Base-by-base conservation (phyloP, 108 stramenopile genomes). In the Aurantiochytrium sp. region DNA sequence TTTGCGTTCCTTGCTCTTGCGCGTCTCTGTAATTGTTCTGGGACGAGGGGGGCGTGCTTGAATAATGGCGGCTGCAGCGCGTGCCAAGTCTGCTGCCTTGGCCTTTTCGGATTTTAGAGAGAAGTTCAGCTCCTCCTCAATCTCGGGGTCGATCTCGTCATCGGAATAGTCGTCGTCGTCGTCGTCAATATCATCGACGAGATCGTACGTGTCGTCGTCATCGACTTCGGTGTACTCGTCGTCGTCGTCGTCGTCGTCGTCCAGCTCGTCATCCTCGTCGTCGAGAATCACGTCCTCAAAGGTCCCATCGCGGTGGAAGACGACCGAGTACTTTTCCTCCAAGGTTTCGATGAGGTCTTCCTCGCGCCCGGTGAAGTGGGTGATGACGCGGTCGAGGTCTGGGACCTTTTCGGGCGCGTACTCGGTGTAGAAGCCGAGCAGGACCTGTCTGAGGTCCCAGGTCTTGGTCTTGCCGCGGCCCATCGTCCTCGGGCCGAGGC, bases 311-410 rank as follows among this genome's bases (percentile, higher is more conserved):
- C 76, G 76, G 51, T 53, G 45, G 23, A 83, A 83, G 10, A 53
- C 76, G 43, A 83, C 76, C 4, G 45, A 53, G 76, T 83, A 83
- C 51, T 83, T 83, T 12, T 83, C 51, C 76, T 83, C 76, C 49
- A 83, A 23, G 23, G 76, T 83, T 18, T 53, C 51, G 23, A 83
- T 83, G 25, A 83, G 76, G 49, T 83, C 49, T 25, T 83, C 51
- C 51, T 83, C 76, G 12, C 76, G 76, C 18, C 76, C 76, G 6
- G 16, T 3, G 4, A 83, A 83, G 51, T 83, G 76, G 19, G 10
- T 45, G 3, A 83, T 53, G 25, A 83, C 76, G n/a, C 51, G 45
- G 6, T 47, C 76, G 43, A 83, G 23, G 51, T 83, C 5, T 16
- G 19, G 18, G 49, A 83, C 10, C 51, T 83, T 83, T 18, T 83